Conservation (phyloP, 306 rosid genomes). For the Carpinus viminea region DNA sequence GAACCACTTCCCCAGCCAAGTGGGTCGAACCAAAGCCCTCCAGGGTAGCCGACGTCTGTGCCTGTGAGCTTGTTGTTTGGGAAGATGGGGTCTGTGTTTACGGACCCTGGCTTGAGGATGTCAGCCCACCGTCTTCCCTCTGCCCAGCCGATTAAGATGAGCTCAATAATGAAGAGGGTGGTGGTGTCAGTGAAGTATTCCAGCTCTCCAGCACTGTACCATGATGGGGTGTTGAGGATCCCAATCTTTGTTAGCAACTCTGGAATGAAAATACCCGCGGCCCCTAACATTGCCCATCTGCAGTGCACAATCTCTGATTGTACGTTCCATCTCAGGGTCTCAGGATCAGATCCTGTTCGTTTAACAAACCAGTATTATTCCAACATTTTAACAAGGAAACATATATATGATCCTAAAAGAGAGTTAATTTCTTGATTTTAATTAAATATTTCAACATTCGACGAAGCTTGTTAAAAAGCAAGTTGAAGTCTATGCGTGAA, state of each 20-base stretch:
- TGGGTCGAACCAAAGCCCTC: slow-evolving; percentile 77
- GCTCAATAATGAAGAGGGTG: slow-evolving; percentile 63
- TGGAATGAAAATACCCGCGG: slow-evolving; percentile 80
- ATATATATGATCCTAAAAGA: no score
- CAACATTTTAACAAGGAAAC: no score
- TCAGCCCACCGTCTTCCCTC: slow-evolving; percentile 83
- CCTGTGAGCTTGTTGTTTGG: slow-evolving; percentile 86
- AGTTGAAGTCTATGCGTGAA: no score
- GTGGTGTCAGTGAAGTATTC: slow-evolving; percentile 79
- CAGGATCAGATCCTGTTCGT: slow-evolving; percentile 62
- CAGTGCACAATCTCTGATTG: slow-evolving; percentile 75
- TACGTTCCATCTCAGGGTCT: slow-evolving; percentile 62
- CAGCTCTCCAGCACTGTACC: slow-evolving; percentile 70
- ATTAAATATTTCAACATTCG: no score
- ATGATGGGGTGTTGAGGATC: slow-evolving; percentile 64
- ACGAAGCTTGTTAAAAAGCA: no score
- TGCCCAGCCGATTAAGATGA: slow-evolving; percentile 72
- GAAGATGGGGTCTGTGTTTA: slow-evolving; percentile 76
- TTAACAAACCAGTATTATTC: neutral
- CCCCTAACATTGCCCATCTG: slow-evolving; percentile 81
- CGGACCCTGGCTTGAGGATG: slow-evolving; percentile 65
- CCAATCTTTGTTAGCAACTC: slow-evolving; percentile 74
- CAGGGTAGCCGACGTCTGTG: slow-evolving; percentile 73
- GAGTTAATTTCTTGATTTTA: no score
- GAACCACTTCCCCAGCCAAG: slow-evolving; percentile 78